Conservation (phyloP, 805 yeast species). For the Saccharomycopsis javanensis region DNA sequence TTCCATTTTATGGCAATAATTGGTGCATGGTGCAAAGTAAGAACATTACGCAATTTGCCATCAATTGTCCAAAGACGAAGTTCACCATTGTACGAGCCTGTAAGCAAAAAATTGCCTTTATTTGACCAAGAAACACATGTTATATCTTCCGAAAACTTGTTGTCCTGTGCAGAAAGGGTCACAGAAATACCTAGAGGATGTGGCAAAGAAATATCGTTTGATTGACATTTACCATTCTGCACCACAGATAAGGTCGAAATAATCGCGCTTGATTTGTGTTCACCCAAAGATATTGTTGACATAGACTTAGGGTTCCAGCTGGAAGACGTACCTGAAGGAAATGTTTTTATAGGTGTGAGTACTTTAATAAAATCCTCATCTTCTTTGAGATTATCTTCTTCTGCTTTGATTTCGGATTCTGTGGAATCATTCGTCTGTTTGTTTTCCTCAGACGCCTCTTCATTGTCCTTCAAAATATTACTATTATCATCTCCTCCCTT, state of each 20-base stretch:
- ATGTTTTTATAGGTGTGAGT: constrained; percentile 30
- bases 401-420: neutral
- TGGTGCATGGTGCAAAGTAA: constrained; percentile 45
- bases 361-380: constrained; percentile 22
- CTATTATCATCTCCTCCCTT: constrained; percentile 15
- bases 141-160: constrained; percentile 21
- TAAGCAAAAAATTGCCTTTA: constrained; percentile 49
- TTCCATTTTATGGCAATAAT: constrained; percentile 56
- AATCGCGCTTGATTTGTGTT: constrained; percentile 37
- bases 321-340: constrained; percentile 37
- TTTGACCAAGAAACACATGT: constrained; percentile 53
- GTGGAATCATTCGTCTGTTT: constrained; percentile 6
- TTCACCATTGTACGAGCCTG: constrained; percentile 64
- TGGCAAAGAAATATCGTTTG: constrained; percentile 22
- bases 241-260: constrained; percentile 31
- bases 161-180: constrained; percentile 5
- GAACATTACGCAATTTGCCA: constrained; percentile 52
- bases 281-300: constrained; percentile 45
- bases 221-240: constrained; percentile 23
- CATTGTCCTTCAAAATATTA: neutral
- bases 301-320: constrained; percentile 48
- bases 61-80: constrained; percentile 68
- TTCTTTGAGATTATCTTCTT: neutral
- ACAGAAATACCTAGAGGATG: constrained; percentile 28
- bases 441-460: constrained; percentile 9